Percentiles rank a stretch among this genome's conserved stretches.
Conservation (phyloP, 768 basidiomycete species). For the Agrocybe chaxingu region DNA sequence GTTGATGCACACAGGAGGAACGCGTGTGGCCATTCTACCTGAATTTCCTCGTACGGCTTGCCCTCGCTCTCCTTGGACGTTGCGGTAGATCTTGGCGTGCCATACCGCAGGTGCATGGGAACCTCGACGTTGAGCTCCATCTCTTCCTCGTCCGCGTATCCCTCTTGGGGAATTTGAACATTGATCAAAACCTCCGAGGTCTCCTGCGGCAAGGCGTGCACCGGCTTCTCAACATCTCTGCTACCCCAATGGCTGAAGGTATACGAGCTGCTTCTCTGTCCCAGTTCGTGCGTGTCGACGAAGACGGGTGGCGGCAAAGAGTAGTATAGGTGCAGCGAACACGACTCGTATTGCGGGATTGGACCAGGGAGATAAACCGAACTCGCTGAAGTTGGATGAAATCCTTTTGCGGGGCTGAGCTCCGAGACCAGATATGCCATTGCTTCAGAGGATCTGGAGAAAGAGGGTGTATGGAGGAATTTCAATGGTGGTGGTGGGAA, state of each 20-base stretch:
- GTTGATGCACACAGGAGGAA: conserved; percentile 35
- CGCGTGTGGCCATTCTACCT: conserved; percentile 33
- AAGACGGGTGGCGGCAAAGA: conserved; percentile 40
- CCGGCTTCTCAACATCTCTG: conserved; percentile 45
- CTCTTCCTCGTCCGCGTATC: conserved; percentile 4
- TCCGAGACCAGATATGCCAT: conserved; percentile 26
- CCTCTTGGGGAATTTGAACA: conserved; percentile 13
- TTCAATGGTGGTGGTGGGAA: too few species aligned
- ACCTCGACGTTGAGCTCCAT: conserved; percentile 29
- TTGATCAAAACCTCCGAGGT: conserved; percentile 17
- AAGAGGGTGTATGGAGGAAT: too few species aligned
- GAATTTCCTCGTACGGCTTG: conserved; percentile 22
- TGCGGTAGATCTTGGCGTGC: conserved; percentile 18
- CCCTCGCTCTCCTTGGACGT: not conserved
- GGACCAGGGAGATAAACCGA: conserved; percentile 18
- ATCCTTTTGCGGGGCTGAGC: conserved; percentile 30
- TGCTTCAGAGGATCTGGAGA: not conserved
- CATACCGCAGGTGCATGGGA: conserved; percentile 48
- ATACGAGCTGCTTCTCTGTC: conserved; percentile 32
- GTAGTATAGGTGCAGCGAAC: conserved; percentile 37
- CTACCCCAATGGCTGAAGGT: conserved; percentile 38
- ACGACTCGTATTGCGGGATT: conserved; percentile 16
- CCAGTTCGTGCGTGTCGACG: conserved; percentile 47
- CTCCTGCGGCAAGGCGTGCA: conserved; percentile 29
- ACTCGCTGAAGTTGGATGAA: conserved; percentile 34